Conservation (phyloP, 768 basidiomycete species). For the Mrakia blollopis region DNA sequence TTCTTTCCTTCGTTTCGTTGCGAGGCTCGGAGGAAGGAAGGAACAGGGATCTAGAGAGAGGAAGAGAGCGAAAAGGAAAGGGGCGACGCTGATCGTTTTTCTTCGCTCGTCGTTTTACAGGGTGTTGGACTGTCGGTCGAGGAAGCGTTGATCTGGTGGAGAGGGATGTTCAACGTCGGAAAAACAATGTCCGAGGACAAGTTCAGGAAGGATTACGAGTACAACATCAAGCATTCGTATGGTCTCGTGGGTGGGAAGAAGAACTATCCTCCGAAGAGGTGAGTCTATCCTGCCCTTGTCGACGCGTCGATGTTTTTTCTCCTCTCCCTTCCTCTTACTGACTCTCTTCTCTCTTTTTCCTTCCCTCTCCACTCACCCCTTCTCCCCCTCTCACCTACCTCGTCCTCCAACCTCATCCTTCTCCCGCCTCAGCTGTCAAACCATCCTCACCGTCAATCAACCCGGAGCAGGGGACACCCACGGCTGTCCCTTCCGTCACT, state of each 20-base stretch:
- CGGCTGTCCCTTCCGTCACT: constrained; percentile 92
- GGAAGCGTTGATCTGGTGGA: constrained; percentile 90
- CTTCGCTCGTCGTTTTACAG: constrained; percentile 47
- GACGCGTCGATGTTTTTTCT: not conserved
- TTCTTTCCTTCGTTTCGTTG: not conserved
- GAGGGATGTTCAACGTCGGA: constrained; percentile 62
- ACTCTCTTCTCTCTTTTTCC: too few species aligned
- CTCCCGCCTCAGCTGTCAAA: constrained; percentile 63
- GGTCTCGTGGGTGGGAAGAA: constrained; percentile 91
- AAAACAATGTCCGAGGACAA: constrained; percentile 75
- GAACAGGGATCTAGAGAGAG: not conserved
- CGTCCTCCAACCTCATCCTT: not conserved
- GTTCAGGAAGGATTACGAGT: constrained; percentile 96
- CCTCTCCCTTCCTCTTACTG: not conserved
- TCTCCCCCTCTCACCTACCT: not conserved
- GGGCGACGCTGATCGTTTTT: not conserved
- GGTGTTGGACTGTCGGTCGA: constrained; percentile 89
- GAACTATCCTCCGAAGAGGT: constrained; percentile 92
- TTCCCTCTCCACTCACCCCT: not conserved
- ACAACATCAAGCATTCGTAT: constrained; percentile 92
- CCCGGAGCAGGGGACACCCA: constrained; percentile 66
- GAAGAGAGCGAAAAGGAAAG: not conserved
- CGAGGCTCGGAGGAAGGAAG: not conserved
- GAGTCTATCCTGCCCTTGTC: constrained; percentile 33
- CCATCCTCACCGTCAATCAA: constrained; percentile 66